Percentiles rank a stretch among this genome's conserved stretches.
These are phyloP conservation scores for Westerdykella aurantiaca DNA, from an alignment of 2,329 filamentous ascomycete species.

Conservation along the genomic window DNA sequence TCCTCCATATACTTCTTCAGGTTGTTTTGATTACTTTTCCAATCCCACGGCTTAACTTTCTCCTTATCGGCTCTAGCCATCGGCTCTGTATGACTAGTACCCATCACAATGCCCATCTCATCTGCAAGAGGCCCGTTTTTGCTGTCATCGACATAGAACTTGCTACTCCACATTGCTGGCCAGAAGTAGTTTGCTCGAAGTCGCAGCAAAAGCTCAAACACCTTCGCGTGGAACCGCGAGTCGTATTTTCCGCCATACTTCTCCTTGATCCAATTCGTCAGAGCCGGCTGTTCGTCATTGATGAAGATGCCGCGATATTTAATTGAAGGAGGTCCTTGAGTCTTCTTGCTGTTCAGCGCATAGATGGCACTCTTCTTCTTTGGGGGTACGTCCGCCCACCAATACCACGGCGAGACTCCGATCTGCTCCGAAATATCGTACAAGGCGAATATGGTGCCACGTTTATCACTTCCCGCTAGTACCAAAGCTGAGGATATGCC, in stretches of 20 bases:
- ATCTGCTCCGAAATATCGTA: conserved; percentile 67
- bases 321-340: conserved; percentile 54
- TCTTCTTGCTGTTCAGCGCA: conserved; percentile 48
- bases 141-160: conserved; percentile 64
- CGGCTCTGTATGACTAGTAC: conserved; percentile 65
- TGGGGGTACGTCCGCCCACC: conserved; percentile 57
- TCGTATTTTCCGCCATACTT: conserved; percentile 45
- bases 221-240: conserved; percentile 58
- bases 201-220: conserved; percentile 66
- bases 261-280: conserved; percentile 58
- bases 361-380: conserved; percentile 50
- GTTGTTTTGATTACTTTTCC: conserved; percentile 21
- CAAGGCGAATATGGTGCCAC: conserved; percentile 61
- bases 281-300: conserved; percentile 61
- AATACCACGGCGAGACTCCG: conserved; percentile 64
- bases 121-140: conserved; percentile 62
- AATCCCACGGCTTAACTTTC: conserved; percentile 23
- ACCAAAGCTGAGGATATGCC: conserved; percentile 55
- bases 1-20: conserved; percentile 25
- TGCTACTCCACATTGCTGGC: conserved; percentile 65
- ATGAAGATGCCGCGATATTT: conserved; percentile 64
- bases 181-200: conserved; percentile 69
- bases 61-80: conserved; percentile 53
- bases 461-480: conserved; percentile 58
- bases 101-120: conserved; percentile 65